These are phyloP conservation scores for Aureobasidium sp. DNA, from an alignment of 2,329 filamentous ascomycete species.

Conservation along the genomic window DNA sequence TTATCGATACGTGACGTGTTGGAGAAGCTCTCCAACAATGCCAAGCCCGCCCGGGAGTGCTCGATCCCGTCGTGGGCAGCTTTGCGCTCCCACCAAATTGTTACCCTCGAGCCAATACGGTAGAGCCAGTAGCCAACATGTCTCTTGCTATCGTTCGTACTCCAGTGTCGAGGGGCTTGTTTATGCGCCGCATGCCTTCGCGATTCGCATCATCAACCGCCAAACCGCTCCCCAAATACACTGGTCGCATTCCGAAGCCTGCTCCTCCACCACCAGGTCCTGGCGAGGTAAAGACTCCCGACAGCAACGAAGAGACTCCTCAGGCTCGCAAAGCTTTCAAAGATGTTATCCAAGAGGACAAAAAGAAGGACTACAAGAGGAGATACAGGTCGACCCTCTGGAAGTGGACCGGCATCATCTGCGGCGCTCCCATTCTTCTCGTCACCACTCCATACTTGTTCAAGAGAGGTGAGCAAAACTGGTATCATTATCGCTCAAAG, in stretches of 20 bases:
- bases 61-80: background rate
- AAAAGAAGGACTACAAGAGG: background rate
- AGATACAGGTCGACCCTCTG: background rate
- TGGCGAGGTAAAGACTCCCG: background rate
- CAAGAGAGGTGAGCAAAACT: background rate
- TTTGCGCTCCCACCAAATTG: background rate
- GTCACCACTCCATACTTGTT: background rate
- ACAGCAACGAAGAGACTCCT: background rate
- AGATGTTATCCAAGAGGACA: background rate
- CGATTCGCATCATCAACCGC: background rate
- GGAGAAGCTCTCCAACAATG: background rate
- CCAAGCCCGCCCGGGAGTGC: background rate
- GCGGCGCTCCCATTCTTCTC: background rate
- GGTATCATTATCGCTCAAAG: no score
- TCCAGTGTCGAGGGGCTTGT: background rate
- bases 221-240: background rate
- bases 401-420: background rate
- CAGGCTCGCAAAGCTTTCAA: background rate
- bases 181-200: background rate
- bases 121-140: background rate
- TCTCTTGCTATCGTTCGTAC: background rate
- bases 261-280: slow-evolving; percentile 1
- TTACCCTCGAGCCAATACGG: background rate
- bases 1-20: background rate
- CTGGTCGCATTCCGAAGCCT: slow-evolving; percentile 1